Evolutionary conservation across 73 alveolate species (phyloP).

Genomic region (Paramecium sexaurelia): DNA sequence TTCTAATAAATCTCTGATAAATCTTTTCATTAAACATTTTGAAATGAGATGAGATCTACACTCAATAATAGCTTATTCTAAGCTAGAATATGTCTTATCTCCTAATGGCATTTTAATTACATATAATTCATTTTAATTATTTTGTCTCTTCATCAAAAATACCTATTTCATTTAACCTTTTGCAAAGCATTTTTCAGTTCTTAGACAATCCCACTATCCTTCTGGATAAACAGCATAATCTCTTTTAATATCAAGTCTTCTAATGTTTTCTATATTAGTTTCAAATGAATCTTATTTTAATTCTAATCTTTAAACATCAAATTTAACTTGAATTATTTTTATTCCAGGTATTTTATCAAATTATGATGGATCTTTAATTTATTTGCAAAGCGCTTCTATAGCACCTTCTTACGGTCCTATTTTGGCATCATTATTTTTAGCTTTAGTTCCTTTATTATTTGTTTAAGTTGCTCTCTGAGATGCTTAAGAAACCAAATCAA

Average conservation of each 20-base stretch:
- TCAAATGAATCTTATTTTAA: constrained; percentile 22
- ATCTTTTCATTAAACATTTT: constrained; percentile 47
- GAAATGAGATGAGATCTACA: constrained; percentile 43
- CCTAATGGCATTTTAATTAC: constrained; percentile 55
- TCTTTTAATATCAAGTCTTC: background rate
- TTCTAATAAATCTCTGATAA: constrained; percentile 3
- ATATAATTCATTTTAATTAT: background rate
- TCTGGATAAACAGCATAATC: constrained; percentile 17
- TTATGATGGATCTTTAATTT: background rate
- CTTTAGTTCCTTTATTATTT: constrained; percentile 39
- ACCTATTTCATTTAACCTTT: constrained; percentile 52
- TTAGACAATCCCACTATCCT: constrained; percentile 48
- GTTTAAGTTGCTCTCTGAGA: constrained; percentile 51
- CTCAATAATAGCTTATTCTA: background rate
- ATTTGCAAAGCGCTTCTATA: constrained; percentile 34
- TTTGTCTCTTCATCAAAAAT: constrained; percentile 16
- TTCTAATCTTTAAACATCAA: constrained; percentile 3
- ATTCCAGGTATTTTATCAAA: background rate
- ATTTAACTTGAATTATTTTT: background rate
- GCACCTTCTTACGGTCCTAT: constrained; percentile 2
- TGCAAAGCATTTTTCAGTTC: constrained; percentile 48
- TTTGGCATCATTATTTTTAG: background rate
- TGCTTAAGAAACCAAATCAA: constrained; percentile 31
- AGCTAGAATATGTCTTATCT: background rate
- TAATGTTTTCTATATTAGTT: background rate